Evolutionary conservation across 208 protist genomes (phyloP), one percentile per base, ranked within the genome.

Genomic region (Trypanosoma lewisi): DNA sequence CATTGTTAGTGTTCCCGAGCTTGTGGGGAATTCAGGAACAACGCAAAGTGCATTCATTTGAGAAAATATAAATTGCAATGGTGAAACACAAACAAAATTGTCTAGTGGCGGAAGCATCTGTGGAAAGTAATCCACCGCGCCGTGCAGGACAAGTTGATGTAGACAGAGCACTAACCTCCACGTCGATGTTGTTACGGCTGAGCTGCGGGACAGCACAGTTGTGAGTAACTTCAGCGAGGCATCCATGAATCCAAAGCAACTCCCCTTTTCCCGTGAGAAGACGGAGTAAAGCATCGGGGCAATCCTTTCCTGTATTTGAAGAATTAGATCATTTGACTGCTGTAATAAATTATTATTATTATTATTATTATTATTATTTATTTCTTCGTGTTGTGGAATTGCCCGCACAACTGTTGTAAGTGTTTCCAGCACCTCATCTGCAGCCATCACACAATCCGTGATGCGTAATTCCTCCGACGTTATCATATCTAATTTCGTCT

Each of bases 51-150:
- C 59, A 34, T 42, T 39, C 19, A 90, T 54, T 7, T 77, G 61
- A 47, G 64, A 66, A 59, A 74, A 77, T 48, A 87, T 37, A 54
- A 98, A 97, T 14, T 44, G 34, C 16, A 79, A 42, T 0, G 90
- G 85, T 47, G 89, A 86, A 19, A 91, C 83, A 1, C 70, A 87
- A 45, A 88, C 77, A 64, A 83, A 97, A 77, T 97, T 97, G 63
- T 98, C 93, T 11, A 97, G 56, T 34, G 91, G 89, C 23, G 89
- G 74, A 23, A 98, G 77, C 56, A 97, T 82, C 48, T 89, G 58
- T 5, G 57, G 53, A 69, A 97, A 87, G 70, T 97, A 97, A 67
- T 98, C 93, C 9, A 79, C 68, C 2, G 89, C 83, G 39, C 81
- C 90, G 21, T 78, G 75, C 34, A 77, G 42, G 17, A 91, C 53